phyloP scores from a whole-genome alignment of 352 stramenopile species.

The Globisporangium barbulae region DNA sequence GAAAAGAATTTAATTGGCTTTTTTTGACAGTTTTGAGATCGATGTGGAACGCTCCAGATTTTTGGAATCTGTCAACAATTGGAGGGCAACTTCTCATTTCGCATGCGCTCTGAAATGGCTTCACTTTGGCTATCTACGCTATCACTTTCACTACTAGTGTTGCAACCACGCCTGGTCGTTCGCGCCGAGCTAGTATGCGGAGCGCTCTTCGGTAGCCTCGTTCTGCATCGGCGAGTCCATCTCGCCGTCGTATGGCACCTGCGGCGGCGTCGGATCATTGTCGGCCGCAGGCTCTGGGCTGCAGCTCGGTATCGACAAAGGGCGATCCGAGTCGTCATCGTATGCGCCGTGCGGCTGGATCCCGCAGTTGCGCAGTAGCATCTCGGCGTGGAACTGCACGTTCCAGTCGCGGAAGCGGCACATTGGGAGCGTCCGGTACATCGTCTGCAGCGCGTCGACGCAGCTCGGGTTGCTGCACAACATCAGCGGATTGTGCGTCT shows the following conservation, averaged over 20 bases:
- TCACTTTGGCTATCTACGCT: neutral
- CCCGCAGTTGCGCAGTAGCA: slow-evolving; percentile 48
- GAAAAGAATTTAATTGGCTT: no score
- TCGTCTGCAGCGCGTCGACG: slow-evolving; percentile 38
- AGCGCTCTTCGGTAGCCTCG: neutral
- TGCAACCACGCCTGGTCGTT: neutral
- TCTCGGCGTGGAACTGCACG: slow-evolving; percentile 36
- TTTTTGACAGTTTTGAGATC: neutral
- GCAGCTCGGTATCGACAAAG: neutral
- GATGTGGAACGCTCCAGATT: slow-evolving; percentile 14
- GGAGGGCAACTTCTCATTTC: slow-evolving; percentile 1
- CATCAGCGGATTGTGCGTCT: slow-evolving; percentile 22
- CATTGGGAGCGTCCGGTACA: slow-evolving; percentile 53
- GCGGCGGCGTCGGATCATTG: no score
- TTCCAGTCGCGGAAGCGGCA: slow-evolving; percentile 57
- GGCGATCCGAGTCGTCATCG: neutral
- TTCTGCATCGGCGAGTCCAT: neutral
- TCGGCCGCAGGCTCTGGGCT: neutral
- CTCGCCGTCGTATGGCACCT: neutral
- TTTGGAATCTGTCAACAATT: neutral
- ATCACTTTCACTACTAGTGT: neutral
- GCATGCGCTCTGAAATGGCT: neutral
- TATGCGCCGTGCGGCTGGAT: slow-evolving; percentile 21
- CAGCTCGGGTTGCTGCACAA: slow-evolving; percentile 44
- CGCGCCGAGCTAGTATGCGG: neutral